Base-by-base conservation (phyloP, 257 asterid species). In the Ophiorrhiza pumila region DNA sequence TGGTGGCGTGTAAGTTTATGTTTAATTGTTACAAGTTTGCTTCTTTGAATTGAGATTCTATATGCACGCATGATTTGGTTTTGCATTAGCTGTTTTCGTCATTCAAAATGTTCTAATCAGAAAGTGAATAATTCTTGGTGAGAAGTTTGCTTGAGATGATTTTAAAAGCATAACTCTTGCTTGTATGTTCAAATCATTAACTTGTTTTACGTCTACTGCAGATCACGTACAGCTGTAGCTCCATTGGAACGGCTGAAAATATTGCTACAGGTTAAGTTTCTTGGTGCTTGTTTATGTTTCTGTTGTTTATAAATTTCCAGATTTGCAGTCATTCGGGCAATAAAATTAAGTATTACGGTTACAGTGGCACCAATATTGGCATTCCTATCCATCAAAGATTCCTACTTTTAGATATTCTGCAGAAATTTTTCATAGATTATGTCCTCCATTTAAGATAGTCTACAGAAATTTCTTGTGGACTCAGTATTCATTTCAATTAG, bases 141-240 rank as follows among this genome's bases (percentile, higher is more conserved):
- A 25, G 15, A 31, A 46, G 5, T 61, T 72, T 37, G n/a, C 25
- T n/a, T 60, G 18, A 49, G 18, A 31, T 47, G 3, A 45, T 45
- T 72, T 1, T 45, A 59, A 47, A 7, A 7, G 39, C 46, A 67
- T 58, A 37, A 45, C 8, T 39, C 6, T 64, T 64, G 29, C 39
- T 18, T 27, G 32, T 10, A 29, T 4, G 56, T 74, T 12, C 42
- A 27, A 25, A 31, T 66, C 41, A 66, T 5, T 20, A 25, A 43
- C 23, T 45, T 68, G n/a, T 43, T 68, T 39, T 23, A n/a, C 69
- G 65, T 46, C 55, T 65, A 67, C 80, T 84, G 76, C 96, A 94
- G 99, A 83, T 94, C 99, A 2, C 90, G 99, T 45, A 95, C 98
- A 60, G 96, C 99, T 46, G 99, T 95, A 46, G 99, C 99, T 70